Conservation (phyloP, 2,329 filamentous ascomycete genomes). For the Aspergillus eucalypticola region DNA sequence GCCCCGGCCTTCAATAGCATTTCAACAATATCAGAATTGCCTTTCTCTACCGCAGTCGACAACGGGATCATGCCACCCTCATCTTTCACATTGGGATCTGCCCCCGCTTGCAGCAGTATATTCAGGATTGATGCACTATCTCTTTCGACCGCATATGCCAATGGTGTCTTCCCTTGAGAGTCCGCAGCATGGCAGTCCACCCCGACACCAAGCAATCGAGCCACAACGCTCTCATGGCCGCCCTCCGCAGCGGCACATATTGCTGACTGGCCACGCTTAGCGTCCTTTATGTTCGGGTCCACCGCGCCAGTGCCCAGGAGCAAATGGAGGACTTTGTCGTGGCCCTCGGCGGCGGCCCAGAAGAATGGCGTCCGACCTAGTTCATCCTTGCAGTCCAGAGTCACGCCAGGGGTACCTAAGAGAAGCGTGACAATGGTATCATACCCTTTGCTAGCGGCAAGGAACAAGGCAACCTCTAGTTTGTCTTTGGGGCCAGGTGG, state of each 20-base stretch:
- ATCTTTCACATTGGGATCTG: conserved; percentile 19
- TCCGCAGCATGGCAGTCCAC: conserved; percentile 19
- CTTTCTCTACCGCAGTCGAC: conserved; percentile 20
- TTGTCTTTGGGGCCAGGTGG: conserved; percentile 21
- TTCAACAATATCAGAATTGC: conserved; percentile 21
- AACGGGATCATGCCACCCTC: conserved; percentile 17
- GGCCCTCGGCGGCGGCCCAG: conserved; percentile 26
- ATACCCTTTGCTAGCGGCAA: conserved; percentile 26
- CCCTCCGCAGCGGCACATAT: conserved; percentile 21
- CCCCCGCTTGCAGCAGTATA: conserved; percentile 18
- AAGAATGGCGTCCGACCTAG: conserved; percentile 24
- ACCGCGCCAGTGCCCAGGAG: conserved; percentile 19
- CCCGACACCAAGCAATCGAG: conserved; percentile 11
- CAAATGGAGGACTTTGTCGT: conserved; percentile 23
- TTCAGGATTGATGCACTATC: conserved; percentile 16
- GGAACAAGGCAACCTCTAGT: conserved; percentile 26
- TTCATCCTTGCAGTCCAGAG: conserved; percentile 22
- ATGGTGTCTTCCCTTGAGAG: conserved; percentile 19
- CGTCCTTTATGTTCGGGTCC: conserved; percentile 17
- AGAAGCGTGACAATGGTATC: conserved; percentile 27
- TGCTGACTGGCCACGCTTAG: conserved; percentile 16
- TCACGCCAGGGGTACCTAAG: conserved; percentile 24
- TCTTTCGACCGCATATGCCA: conserved; percentile 21
- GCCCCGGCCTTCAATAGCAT: conserved; percentile 22
- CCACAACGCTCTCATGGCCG: conserved; percentile 20